Percentiles rank a stretch among this genome's conserved stretches.
Conservation (phyloP, 305 asterid genomes). For the Nicotiana rustica region DNA sequence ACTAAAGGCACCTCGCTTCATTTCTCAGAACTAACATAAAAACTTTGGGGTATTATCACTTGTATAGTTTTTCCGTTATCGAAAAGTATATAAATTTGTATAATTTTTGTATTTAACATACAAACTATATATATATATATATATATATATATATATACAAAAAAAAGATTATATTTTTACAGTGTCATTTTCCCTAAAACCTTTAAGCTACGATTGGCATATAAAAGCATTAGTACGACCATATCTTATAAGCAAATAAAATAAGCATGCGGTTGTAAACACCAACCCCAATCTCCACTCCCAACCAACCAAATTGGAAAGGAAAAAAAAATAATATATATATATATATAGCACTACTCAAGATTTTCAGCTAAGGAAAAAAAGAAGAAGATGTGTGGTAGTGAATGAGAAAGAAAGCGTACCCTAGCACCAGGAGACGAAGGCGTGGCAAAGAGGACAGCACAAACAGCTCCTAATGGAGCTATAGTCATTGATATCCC, state of each 20-base stretch:
- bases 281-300: neutral
- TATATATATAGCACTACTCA: neutral
- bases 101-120: no score
- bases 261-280: constrained; percentile 4
- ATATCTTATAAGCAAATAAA: neutral
- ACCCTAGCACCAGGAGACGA: constrained; percentile 93
- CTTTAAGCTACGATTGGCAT: no score
- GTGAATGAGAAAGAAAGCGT: constrained; percentile 23
- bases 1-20: neutral
- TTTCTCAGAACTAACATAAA: neutral
- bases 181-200: no score
- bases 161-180: no score
- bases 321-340: neutral
- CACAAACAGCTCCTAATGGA: constrained; percentile 91
- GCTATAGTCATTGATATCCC: constrained; percentile 87
- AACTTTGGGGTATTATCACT: no score
- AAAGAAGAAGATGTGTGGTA: neutral
- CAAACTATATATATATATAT: no score
- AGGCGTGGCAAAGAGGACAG: constrained; percentile 86
- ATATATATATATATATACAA: no score
- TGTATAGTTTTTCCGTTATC: no score
- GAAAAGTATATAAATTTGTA: no score
- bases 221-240: neutral
- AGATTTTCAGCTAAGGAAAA: neutral
- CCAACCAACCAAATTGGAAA: neutral